phyloP scores from a whole-genome alignment of 2,329 filamentous ascomycete species.

The Clarireedia hainanense region DNA sequence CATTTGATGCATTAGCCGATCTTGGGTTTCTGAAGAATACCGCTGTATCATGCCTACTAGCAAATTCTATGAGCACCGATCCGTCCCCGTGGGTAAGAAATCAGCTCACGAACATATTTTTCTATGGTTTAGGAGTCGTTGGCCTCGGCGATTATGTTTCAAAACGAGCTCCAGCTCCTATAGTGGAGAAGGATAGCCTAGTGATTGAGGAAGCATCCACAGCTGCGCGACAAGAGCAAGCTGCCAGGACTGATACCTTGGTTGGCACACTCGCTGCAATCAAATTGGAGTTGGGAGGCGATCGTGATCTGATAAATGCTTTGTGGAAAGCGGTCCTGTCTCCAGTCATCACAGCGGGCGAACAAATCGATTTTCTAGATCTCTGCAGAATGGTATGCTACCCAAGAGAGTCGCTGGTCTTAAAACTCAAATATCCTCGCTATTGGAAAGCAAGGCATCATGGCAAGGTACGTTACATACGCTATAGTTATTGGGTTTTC shows the following conservation, averaged over 20 bases:
- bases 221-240: conserved; percentile 38
- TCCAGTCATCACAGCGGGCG: conserved; percentile 37
- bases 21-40: conserved; percentile 52
- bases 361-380: conserved; percentile 43
- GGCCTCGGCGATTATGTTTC: conserved; percentile 50
- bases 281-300: conserved; percentile 39
- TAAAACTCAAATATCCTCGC: conserved; percentile 40
- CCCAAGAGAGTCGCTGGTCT: conserved; percentile 37
- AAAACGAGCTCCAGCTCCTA: conserved; percentile 17
- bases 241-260: conserved; percentile 41
- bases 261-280: conserved; percentile 39
- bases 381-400: conserved; percentile 44
- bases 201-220: conserved; percentile 40
- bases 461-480: conserved; percentile 29
- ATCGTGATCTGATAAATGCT: conserved; percentile 36
- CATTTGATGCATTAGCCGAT: conserved; percentile 55
- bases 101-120: conserved; percentile 51
- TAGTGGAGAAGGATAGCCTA: conserved; percentile 23
- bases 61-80: conserved; percentile 53
- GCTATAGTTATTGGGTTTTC: not conserved
- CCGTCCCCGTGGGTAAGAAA: conserved; percentile 55
- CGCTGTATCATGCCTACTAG: conserved; percentile 46
- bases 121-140: conserved; percentile 51
- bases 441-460: conserved; percentile 36
- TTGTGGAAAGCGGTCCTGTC: conserved; percentile 45